These are phyloP conservation scores for Boletus huronensis DNA, from an alignment of 768 basidiomycete genomes.

Conservation along the genomic window DNA sequence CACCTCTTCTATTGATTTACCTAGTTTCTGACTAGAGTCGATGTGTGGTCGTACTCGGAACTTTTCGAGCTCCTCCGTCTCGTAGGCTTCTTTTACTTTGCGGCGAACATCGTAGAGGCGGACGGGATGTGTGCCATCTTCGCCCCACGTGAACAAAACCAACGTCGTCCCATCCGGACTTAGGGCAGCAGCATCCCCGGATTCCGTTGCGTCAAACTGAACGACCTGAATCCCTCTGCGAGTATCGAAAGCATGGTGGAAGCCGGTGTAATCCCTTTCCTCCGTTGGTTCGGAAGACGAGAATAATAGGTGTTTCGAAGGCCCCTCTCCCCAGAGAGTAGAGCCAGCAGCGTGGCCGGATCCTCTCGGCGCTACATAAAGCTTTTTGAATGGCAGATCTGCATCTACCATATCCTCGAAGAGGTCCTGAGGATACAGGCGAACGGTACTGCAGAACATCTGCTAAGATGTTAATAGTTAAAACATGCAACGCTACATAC, in stretches of 20 bases:
- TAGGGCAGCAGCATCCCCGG: conserved; percentile 52
- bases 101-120: conserved; percentile 52
- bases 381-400: conserved; percentile 11
- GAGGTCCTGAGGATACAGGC: conserved; percentile 22
- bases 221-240: conserved; percentile 21
- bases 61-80: conserved; percentile 34
- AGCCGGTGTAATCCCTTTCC: conserved; percentile 31
- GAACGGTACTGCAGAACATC: conserved; percentile 19
- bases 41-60: conserved; percentile 23
- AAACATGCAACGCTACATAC: conserved; percentile 14
- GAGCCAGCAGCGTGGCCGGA: conserved; percentile 39
- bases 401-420: conserved; percentile 16
- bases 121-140: conserved; percentile 32
- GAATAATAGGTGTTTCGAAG: conserved; percentile 42
- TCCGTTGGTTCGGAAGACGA: conserved; percentile 51
- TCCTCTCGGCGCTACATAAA: conserved; percentile 15
- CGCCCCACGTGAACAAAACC: conserved; percentile 32
- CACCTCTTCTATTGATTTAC: conserved; percentile 37
- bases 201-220: conserved; percentile 44
- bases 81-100: conserved; percentile 25
- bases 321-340: conserved; percentile 49
- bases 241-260: conserved; percentile 52
- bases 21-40: conserved; percentile 6
- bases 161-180: conserved; percentile 40
- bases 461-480: background rate